Base-by-base conservation (phyloP, 73 alveolate species). In the Paramecium biaurelia region DNA sequence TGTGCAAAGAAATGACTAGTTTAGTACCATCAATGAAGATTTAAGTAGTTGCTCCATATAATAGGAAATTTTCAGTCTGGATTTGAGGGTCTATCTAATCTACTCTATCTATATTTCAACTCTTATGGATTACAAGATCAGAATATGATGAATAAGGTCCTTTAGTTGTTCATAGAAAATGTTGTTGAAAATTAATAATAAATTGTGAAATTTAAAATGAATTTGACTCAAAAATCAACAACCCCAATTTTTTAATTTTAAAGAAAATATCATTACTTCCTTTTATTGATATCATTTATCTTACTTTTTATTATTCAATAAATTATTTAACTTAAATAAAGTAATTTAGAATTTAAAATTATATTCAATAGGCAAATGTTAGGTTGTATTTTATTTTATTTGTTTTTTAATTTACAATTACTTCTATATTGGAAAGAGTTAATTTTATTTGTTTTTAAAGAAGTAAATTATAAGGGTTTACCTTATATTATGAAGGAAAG, bases 71-170 rank as follows among this genome's bases (percentile, higher is more conserved):
- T 93, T 92, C 99, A 43, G 99, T 95, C 15, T 97, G 99, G 99
- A 95, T 97, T 87, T 99, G 99, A 42, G 99, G 99, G 21, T 96
- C 99, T 67, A 97, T 97, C 68, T 82, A 97, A 70, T 96, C 99
- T 23, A 97, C 99, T 21, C 94, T 98, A 41, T 95, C 99, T 57
- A 96, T 98, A 84, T 98, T 97, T 96, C 86, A 88, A 95, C 30
- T 89, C 8, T 76, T 28, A 88, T 93, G 97, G 98, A 79, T 98
- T 57, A 96, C 98, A 32, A 95, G 92, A 67, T 92, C 85, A 15
- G 99, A 97, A 76, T 97, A 97, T 85, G 97, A 96, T 67, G 99
- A 96, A 86, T 76, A 92, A 28, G 99, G 99, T 5, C 96, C 98
- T 3, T 37, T 93, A 23, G 93, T 94, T 26, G 96, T 96, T 68